phyloP scores from a whole-genome alignment of 768 basidiomycete genomes.

The Leccinum uliginosum region DNA sequence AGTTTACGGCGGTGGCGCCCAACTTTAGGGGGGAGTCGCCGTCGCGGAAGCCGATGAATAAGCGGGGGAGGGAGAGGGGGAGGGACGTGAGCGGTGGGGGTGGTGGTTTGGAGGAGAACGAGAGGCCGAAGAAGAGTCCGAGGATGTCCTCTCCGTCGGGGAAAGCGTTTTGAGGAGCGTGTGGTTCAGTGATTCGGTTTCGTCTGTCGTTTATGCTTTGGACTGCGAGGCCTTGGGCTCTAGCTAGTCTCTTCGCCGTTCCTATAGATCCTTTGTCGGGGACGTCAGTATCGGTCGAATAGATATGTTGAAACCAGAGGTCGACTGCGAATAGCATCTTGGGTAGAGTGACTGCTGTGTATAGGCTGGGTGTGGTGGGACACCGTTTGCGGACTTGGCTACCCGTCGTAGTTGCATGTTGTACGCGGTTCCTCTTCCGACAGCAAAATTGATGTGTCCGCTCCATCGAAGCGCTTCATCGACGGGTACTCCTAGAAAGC shows the following conservation, averaged over 20 bases:
- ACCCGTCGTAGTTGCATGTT: not conserved
- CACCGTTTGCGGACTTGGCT: not conserved
- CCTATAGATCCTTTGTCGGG: not conserved
- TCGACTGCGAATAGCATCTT: not conserved
- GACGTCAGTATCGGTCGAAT: fast-evolving
- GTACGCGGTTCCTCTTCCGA: not conserved
- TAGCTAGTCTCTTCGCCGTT: not conserved
- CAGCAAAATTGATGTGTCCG: not conserved
- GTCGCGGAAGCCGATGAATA: slow-evolving; percentile 28
- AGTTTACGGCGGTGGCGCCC: slow-evolving; percentile 44
- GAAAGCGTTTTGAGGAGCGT: not conserved
- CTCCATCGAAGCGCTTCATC: not conserved
- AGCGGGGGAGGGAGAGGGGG: slow-evolving; percentile 14
- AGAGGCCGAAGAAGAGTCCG: slow-evolving; percentile 20
- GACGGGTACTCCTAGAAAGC: not conserved
- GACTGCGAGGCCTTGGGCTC: not conserved
- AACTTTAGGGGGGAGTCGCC: slow-evolving; percentile 30
- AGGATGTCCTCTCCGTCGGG: slow-evolving; percentile 6
- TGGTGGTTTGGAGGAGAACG: slow-evolving; percentile 7
- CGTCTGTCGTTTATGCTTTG: not conserved
- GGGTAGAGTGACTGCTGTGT: not conserved
- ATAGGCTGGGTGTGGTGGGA: not conserved
- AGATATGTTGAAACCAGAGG: not conserved
- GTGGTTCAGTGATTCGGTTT: not conserved
- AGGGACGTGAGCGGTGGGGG: not conserved